Evolutionary conservation across 208 protist species (phyloP).

Genomic region (Vickermania ingenoplastis): DNA sequence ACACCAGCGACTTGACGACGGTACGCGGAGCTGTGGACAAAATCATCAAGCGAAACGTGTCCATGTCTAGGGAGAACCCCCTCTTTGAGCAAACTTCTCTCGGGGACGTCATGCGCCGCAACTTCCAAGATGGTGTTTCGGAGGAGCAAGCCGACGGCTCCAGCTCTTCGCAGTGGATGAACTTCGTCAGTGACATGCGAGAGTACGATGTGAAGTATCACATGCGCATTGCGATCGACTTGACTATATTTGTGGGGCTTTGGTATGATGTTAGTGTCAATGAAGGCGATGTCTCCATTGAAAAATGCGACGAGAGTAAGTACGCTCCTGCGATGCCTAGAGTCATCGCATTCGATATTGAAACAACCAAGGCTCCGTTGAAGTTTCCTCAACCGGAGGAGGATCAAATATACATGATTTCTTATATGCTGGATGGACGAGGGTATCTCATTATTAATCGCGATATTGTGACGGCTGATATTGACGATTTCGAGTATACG

Average conservation of each 20-base stretch:
- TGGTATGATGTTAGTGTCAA: slow-evolving; percentile 94
- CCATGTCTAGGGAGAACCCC: slow-evolving; percentile 33
- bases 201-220: slow-evolving; percentile 99
- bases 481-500: slow-evolving; percentile 99
- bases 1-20: slow-evolving; percentile 87
- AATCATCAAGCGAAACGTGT: slow-evolving; percentile 71
- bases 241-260: slow-evolving; percentile 88
- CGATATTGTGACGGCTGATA: slow-evolving; percentile 97
- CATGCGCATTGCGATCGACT: slow-evolving; percentile 96
- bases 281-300: slow-evolving; percentile 59
- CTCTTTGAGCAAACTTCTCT: slow-evolving; percentile 38
- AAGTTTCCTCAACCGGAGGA: slow-evolving; percentile 98
- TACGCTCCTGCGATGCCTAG: slow-evolving; percentile 88
- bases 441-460: slow-evolving; percentile 98
- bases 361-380: slow-evolving; percentile 98
- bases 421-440: slow-evolving; percentile 99
- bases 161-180: slow-evolving; percentile 58
- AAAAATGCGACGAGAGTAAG: slow-evolving; percentile 72
- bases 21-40: slow-evolving; percentile 82
- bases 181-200: slow-evolving; percentile 95
- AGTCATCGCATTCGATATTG: slow-evolving; percentile 98
- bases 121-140: slow-evolving; percentile 33
- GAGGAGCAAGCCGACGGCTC: slow-evolving; percentile 19
- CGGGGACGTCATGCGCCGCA: slow-evolving; percentile 56
- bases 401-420: slow-evolving; percentile 99